A percentile compares a stretch with the other conserved stretches of the same genome.
These are phyloP conservation scores for Silene conica DNA, from an alignment of 148 eudicot genomes.

Conservation along the genomic window DNA sequence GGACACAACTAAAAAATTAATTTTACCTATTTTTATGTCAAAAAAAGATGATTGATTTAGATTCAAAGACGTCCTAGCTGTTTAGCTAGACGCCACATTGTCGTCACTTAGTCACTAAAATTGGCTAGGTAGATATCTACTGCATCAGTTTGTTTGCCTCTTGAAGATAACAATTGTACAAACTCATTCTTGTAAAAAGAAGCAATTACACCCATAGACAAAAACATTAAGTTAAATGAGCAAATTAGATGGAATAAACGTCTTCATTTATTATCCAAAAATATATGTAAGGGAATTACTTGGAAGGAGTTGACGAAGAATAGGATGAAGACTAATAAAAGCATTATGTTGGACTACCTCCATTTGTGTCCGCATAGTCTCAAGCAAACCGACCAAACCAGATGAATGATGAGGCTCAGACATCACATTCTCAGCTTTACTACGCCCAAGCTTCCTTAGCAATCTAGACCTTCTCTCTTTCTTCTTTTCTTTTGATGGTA, in stretches of 20 bases:
- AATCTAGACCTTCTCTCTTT: constrained; percentile 82
- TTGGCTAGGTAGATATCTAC: neutral
- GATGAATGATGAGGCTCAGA: constrained; percentile 57
- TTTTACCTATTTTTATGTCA: neutral
- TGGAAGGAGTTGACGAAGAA: constrained; percentile 9
- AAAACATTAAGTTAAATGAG: neutral
- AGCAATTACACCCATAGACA: constrained; percentile 12
- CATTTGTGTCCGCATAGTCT: constrained; percentile 97
- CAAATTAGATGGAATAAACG: neutral
- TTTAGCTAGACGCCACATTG: neutral
- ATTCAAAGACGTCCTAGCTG: neutral
- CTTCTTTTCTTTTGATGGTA: constrained; percentile 94
- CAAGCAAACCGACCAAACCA: constrained; percentile 87
- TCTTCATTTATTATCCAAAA: neutral
- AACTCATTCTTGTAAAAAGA: neutral
- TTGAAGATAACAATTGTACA: constrained; percentile 9
- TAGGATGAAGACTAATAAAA: constrained; percentile 9
- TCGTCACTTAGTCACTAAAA: neutral
- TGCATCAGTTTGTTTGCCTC: constrained; percentile 5
- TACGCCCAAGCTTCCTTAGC: constrained; percentile 87
- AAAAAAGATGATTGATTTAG: neutral
- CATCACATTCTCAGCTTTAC: constrained; percentile 54
- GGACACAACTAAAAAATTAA: neutral
- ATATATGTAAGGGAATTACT: neutral
- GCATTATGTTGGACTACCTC: constrained; percentile 51